Conservation (phyloP, 345 rosid genomes). For the Cardamine chenopodiifolia region DNA sequence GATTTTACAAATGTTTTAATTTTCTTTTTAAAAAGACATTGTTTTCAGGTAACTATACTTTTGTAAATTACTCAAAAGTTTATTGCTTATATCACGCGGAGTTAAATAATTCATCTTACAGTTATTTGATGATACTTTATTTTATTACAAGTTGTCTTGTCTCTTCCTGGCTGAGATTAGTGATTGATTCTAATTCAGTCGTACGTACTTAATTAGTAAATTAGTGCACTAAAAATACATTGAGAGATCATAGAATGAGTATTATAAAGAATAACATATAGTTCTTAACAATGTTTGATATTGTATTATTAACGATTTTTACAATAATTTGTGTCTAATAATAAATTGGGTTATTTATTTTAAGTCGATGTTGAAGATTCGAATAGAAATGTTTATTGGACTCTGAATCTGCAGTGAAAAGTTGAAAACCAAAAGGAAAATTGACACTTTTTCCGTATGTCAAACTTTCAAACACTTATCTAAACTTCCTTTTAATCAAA, state of each 20-base stretch:
- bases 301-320: not conserved
- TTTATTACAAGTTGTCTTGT: not conserved
- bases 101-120: not conserved
- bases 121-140: not conserved
- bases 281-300: not conserved
- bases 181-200: not conserved
- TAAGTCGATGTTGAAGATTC: not conserved
- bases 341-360: not conserved
- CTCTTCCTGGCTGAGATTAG: not conserved
- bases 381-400: not conserved
- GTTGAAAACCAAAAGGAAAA: slow-evolving; percentile 5
- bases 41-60: slow-evolving; percentile 5
- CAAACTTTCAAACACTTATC: not conserved
- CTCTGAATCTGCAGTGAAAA: not conserved
- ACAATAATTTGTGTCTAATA: not conserved
- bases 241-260: not conserved
- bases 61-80: slow-evolving; percentile 8
- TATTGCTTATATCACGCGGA: not conserved
- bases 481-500: not conserved
- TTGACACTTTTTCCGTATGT: not conserved
- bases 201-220: slow-evolving; percentile 3
- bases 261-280: not conserved
- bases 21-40: not conserved
- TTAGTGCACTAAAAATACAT: not conserved
- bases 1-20: not conserved